phyloP scores from a whole-genome alignment of 495 filamentous ascomycete species.

The Entonaema liquescens region DNA sequence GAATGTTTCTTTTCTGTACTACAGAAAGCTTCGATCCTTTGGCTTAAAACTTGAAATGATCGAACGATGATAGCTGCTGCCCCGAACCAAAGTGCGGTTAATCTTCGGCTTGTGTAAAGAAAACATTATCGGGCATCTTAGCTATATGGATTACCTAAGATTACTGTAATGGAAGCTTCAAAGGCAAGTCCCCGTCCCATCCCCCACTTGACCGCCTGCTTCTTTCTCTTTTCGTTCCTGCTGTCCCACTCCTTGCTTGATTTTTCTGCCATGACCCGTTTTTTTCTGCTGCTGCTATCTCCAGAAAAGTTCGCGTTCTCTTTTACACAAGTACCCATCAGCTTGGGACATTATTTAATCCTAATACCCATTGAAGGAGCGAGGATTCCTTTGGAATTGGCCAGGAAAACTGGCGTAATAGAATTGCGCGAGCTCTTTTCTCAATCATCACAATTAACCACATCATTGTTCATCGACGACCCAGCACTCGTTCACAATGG shows the following conservation, averaged over 20 bases:
- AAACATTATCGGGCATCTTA: background rate
- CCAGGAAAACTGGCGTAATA: background rate
- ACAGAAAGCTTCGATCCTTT: conserved; percentile 10
- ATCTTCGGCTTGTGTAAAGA: conserved; percentile 9
- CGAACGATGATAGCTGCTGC: conserved; percentile 30
- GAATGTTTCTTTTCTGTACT: background rate
- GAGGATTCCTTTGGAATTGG: background rate
- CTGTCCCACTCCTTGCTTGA: conserved; percentile 22
- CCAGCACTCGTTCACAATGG: conserved; percentile 59
- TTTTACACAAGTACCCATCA: conserved; percentile 4
- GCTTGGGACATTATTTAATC: background rate
- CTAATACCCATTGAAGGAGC: background rate
- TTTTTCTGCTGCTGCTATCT: conserved; percentile 19
- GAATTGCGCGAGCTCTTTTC: background rate
- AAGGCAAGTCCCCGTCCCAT: background rate
- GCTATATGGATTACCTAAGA: too few species aligned
- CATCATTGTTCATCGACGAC: background rate
- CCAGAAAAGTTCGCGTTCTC: conserved; percentile 21
- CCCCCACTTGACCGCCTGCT: conserved; percentile 34
- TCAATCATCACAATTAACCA: background rate
- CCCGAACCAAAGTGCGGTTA: conserved; percentile 12
- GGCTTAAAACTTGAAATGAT: conserved; percentile 33
- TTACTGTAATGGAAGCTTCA: too few species aligned
- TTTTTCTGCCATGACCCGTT: conserved; percentile 38
- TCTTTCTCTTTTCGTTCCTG: background rate